A percentile compares a stretch with the other conserved stretches of the same genome.
phyloP scores from a whole-genome alignment of 202 grass and related monocot species.

The Schoenoplectus tabernaemontani region DNA sequence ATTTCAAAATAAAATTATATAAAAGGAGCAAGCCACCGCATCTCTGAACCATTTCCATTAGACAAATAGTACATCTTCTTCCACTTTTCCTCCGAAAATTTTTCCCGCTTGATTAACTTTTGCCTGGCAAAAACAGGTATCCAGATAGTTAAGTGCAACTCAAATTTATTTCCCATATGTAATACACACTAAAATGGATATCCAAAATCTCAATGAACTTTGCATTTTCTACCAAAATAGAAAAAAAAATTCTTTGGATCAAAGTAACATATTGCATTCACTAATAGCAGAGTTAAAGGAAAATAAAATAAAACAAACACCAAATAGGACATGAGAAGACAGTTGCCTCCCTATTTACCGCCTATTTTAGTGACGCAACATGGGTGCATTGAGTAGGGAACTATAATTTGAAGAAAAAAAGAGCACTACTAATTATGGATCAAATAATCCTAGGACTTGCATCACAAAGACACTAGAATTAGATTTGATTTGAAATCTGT shows the following conservation, averaged over 20 bases:
- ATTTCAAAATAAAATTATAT: slow-evolving; percentile 43
- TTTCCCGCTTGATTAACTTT: slow-evolving; percentile 66
- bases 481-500: neutral
- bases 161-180: neutral
- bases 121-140: slow-evolving; percentile 50
- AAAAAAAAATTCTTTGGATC: neutral
- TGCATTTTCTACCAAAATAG: neutral
- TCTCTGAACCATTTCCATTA: slow-evolving; percentile 97
- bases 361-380: neutral
- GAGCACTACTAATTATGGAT: neutral
- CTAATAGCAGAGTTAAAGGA: too few relatives aligned
- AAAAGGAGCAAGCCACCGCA: slow-evolving; percentile 94
- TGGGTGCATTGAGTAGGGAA: neutral
- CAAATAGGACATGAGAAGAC: neutral
- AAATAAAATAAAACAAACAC: neutral
- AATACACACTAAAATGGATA: neutral
- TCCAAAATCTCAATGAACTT: neutral
- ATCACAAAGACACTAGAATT: neutral
- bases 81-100: slow-evolving; percentile 85
- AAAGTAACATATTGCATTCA: too few relatives aligned
- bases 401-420: neutral
- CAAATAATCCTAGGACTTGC: neutral
- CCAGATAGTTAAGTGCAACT: neutral
- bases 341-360: neutral
- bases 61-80: slow-evolving; percentile 96